Base-by-base conservation (phyloP, 192 early-diverging fungal genomes). In the Rhizophagus clarus region DNA sequence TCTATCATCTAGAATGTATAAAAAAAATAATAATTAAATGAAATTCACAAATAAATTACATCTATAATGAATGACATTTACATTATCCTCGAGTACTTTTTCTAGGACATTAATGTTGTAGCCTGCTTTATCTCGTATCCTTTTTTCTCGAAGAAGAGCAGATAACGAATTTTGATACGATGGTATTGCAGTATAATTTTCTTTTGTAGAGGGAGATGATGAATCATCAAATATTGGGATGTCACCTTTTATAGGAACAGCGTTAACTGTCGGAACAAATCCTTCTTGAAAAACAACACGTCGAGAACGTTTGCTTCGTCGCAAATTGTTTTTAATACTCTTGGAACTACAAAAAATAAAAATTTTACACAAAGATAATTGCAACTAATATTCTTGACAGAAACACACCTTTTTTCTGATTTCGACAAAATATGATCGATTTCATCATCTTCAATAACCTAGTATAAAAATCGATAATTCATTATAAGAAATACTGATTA, bases 141-240 rank as follows among this genome's bases (percentile, higher is more conserved):
- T 77, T 61, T 77, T 77, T 29, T 77, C 75, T 31, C 75, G 60
- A 29, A 77, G 61, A n/a, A 77, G 62, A 1, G 63, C 63, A 9
- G 75, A 10, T 40, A 77, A 77, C 3, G 75, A 77, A 66, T 26
- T 66, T 66, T 77, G 75, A 67, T 66, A 77, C 2, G 49, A 29
- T 31, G 17, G 10, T 51, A 5, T 14, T 12, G 4, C 14, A 28
- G 32, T 29, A 51, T 14, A 9, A 34, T 75, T 56, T 7, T 24
- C 14, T 26, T 26, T 49, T 29, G 71, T 29, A 47, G 24, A 11
- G 11, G 12, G 3, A 17, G 26, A 49, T 17, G 11, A 7, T 29
- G n/a, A 42, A 9, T 5, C 28, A 14, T 47, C 62, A 7, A 7
- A 10, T 10, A 66, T 28, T 20, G 75, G 75, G 42, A 72, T 72